Evolutionary conservation across 306 rosid species (phyloP).

Genomic region (Albizia julibrissin): DNA sequence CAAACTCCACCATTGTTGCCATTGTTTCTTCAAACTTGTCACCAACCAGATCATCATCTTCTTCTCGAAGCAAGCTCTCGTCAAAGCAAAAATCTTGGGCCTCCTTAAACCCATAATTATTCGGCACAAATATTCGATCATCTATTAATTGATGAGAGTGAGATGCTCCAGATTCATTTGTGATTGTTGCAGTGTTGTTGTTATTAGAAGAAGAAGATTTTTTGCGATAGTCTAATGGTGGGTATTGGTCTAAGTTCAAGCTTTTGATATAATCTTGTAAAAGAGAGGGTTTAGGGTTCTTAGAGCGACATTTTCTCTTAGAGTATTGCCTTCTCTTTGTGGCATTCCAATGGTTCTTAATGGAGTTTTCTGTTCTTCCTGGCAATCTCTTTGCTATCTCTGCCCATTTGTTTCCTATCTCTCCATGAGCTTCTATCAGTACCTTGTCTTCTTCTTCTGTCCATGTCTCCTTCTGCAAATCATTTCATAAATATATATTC

Average conservation of each 20-base stretch:
- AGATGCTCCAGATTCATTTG: conserved; percentile 17
- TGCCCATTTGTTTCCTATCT: conserved; percentile 97
- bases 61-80: conserved; percentile 62
- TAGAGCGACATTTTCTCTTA: conserved; percentile 80
- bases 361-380: conserved; percentile 95
- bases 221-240: conserved; percentile 40
- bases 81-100: conserved; percentile 60
- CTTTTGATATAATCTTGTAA: conserved; percentile 82
- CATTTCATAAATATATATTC: not conserved
- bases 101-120: conserved; percentile 51
- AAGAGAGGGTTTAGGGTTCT: conserved; percentile 70
- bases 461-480: conserved; percentile 84
- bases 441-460: conserved; percentile 83
- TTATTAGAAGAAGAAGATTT: conserved; percentile 24
- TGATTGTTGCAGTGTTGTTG: not conserved
- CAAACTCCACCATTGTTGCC: conserved; percentile 32
- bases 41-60: conserved; percentile 38
- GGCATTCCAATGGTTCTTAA: conserved; percentile 97
- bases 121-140: conserved; percentile 39
- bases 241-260: conserved; percentile 63
- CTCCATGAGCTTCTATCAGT: conserved; percentile 72
- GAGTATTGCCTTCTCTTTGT: conserved; percentile 92
- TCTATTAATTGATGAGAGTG: conserved; percentile 1
- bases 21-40: conserved; percentile 34
- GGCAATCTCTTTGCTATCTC: conserved; percentile 87